phyloP scores from a whole-genome alignment of 2,329 filamentous ascomycete genomes.

The Ophiosphaerella herpotricha region DNA sequence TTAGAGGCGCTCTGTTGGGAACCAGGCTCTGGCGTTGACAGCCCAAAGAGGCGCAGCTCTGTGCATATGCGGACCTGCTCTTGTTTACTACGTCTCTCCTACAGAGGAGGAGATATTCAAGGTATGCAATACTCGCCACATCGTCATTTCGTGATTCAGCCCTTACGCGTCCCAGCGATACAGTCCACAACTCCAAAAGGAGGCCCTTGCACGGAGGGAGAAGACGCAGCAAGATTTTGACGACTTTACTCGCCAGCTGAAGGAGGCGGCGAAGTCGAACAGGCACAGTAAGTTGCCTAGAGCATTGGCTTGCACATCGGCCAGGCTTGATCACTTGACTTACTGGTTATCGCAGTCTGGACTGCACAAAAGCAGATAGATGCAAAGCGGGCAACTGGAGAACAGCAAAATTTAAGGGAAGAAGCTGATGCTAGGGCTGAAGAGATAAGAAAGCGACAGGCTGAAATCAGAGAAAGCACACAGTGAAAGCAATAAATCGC shows the following conservation, averaged over 20 bases:
- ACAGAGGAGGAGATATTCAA: conserved; percentile 90
- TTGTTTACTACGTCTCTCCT: conserved; percentile 79
- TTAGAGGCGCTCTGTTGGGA: conserved; percentile 6
- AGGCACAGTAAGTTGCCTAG: conserved; percentile 73
- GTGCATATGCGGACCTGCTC: conserved; percentile 80
- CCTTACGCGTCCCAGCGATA: conserved; percentile 63
- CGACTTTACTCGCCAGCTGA: conserved; percentile 80
- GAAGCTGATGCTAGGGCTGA: conserved; percentile 36
- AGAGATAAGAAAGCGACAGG: conserved; percentile 38
- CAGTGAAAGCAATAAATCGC: conserved; percentile 20
- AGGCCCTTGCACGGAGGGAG: conserved; percentile 77
- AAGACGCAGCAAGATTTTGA: conserved; percentile 85
- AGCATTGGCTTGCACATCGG: background rate
- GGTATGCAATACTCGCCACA: conserved; percentile 42
- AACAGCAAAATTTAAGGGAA: conserved; percentile 33
- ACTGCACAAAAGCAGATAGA: conserved; percentile 41
- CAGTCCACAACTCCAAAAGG: conserved; percentile 91
- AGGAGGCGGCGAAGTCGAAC: conserved; percentile 87
- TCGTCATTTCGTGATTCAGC: conserved; percentile 7
- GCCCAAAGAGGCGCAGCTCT: conserved; percentile 67
- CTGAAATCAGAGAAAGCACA: conserved; percentile 41
- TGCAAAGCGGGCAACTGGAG: conserved; percentile 30
- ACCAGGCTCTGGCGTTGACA: conserved; percentile 23
- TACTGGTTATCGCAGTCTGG: conserved; percentile 39
- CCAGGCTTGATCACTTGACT: background rate